These are phyloP conservation scores for Blumeria graminis DNA, from an alignment of 2,329 filamentous ascomycete species.

Conservation along the genomic window DNA sequence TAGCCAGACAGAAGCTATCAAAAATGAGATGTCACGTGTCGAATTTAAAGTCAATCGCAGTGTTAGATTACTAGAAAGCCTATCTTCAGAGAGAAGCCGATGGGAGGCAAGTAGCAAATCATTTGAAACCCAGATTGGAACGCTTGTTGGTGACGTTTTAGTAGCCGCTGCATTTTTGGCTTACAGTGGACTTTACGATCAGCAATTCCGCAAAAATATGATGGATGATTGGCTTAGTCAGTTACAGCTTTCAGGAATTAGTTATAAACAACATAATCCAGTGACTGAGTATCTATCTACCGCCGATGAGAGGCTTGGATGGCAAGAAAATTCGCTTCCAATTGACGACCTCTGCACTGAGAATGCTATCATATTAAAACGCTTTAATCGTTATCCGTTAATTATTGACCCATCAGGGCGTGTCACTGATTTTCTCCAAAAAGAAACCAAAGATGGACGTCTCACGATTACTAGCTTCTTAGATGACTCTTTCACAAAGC, in stretches of 20 bases:
- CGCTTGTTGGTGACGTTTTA: constrained; percentile 82
- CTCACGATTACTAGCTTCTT: constrained; percentile 95
- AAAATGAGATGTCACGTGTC: constrained; percentile 83
- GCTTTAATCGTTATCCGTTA: constrained; percentile 93
- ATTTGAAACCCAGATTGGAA: constrained; percentile 93
- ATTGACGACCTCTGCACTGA: constrained; percentile 97
- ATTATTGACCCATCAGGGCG: constrained; percentile 95
- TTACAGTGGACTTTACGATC: constrained; percentile 90
- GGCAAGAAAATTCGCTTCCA: constrained; percentile 83
- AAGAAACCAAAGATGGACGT: constrained; percentile 78
- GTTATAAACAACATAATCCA: constrained; percentile 80
- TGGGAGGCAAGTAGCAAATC: constrained; percentile 97
- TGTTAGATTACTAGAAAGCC: constrained; percentile 75
- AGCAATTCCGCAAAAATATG: constrained; percentile 94
- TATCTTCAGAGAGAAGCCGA: constrained; percentile 75
- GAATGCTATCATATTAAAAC: constrained; percentile 89
- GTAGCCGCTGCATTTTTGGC: constrained; percentile 94
- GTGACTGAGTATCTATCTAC: constrained; percentile 92
- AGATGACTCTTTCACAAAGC: constrained; percentile 94
- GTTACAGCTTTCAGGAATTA: constrained; percentile 74
- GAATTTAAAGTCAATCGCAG: constrained; percentile 97
- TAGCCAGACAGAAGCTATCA: constrained; percentile 92
- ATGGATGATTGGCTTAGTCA: constrained; percentile 94
- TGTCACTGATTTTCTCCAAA: constrained; percentile 83
- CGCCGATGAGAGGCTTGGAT: constrained; percentile 78